Conservation (phyloP, 495 filamentous ascomycete genomes). For the Penicillium herquei region DNA sequence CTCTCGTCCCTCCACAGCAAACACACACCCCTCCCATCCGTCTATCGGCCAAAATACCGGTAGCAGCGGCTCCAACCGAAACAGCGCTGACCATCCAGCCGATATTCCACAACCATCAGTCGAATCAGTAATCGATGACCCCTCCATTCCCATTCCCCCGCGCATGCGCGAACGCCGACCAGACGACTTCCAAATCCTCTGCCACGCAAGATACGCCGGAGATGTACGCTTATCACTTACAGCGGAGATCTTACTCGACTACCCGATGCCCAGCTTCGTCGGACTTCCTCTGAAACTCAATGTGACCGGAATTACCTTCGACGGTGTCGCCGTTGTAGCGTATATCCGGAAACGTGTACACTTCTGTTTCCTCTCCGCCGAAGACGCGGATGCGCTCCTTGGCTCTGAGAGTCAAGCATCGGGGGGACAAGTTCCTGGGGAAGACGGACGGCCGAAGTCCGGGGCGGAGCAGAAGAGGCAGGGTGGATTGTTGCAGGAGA, state of each 20-base stretch:
- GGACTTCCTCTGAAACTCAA: slow-evolving; percentile 87
- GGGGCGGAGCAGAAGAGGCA: slow-evolving; percentile 44
- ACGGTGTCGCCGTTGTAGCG: slow-evolving; percentile 88
- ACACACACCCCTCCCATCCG: slow-evolving; percentile 33
- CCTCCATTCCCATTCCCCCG: slow-evolving; percentile 34
- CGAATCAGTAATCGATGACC: slow-evolving; percentile 22
- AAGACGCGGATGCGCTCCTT: slow-evolving; percentile 71
- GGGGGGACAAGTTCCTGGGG: slow-evolving; percentile 22
- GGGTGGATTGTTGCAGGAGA: slow-evolving; percentile 82
- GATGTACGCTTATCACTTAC: slow-evolving; percentile 84
- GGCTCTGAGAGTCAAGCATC: slow-evolving; percentile 52
- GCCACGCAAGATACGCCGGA: slow-evolving; percentile 83
- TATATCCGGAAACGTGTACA: slow-evolving; percentile 78
- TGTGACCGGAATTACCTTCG: slow-evolving; percentile 90
- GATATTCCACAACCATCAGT: slow-evolving; percentile 30
- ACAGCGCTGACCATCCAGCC: slow-evolving; percentile 12
- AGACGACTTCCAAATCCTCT: slow-evolving; percentile 81
- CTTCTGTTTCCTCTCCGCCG: slow-evolving; percentile 87
- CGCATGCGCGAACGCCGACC: slow-evolving; percentile 43
- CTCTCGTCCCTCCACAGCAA: slow-evolving; percentile 46
- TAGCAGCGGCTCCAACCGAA: slow-evolving; percentile 27
- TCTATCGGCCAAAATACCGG: slow-evolving; percentile 28
- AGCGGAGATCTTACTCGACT: slow-evolving; percentile 92
- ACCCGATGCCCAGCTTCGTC: slow-evolving; percentile 95
- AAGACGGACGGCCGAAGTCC: slow-evolving; percentile 22